Conservation (phyloP, 331 rosid species). For the Rosa hybrid region DNA sequence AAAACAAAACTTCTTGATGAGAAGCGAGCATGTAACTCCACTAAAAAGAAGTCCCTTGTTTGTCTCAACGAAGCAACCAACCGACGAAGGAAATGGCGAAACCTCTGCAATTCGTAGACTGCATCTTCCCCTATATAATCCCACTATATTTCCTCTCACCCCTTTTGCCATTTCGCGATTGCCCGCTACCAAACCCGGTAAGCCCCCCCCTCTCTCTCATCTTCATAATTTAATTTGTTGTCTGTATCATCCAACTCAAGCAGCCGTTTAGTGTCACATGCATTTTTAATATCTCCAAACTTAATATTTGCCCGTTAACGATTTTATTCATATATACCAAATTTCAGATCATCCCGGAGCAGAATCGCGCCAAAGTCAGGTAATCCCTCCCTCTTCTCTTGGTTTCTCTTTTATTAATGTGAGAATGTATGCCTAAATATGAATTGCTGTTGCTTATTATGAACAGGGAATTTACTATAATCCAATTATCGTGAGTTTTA, state of each 20-base stretch:
- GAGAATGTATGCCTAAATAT: background rate
- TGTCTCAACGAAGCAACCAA: background rate
- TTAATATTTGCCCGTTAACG: background rate
- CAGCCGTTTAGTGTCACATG: too few species aligned
- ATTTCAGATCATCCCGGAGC: background rate
- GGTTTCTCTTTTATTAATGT: background rate
- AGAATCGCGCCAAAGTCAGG: background rate
- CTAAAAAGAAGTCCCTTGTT: background rate
- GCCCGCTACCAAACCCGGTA: background rate
- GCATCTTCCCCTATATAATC: background rate
- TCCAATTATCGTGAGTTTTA: background rate
- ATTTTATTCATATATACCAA: background rate
- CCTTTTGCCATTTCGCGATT: background rate
- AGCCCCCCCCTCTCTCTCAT: background rate
- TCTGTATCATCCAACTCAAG: background rate
- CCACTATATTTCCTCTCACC: background rate
- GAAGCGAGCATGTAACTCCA: background rate
- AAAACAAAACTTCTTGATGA: too few species aligned
- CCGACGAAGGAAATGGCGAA: slow-evolving; percentile 1
- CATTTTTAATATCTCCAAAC: background rate
- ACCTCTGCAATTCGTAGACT: background rate
- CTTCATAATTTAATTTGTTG: too few species aligned
- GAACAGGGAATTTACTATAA: background rate
- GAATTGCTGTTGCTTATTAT: background rate
- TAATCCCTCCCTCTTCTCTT: background rate